phyloP scores from a whole-genome alignment of 306 rosid species.

The Dalbergia oliveri region DNA sequence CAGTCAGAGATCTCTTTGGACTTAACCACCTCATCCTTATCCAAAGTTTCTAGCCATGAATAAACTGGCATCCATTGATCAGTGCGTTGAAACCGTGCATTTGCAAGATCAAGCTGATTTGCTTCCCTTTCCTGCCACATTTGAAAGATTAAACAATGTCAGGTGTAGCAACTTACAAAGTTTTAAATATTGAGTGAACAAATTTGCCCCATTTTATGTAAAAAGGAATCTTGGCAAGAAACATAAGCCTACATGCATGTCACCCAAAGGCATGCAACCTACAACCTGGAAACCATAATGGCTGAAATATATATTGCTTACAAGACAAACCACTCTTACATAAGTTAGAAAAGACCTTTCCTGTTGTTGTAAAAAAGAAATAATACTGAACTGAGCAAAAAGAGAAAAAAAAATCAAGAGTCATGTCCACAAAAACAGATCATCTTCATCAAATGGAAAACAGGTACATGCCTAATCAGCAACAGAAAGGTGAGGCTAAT shows the following conservation, averaged over 20 bases:
- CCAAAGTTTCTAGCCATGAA: conserved; percentile 83
- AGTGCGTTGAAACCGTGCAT: conserved; percentile 88
- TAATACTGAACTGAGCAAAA: not conserved
- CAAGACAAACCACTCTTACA: not conserved
- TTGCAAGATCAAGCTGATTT: conserved; percentile 68
- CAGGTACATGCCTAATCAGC: not conserved
- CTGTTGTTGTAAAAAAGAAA: not conserved
- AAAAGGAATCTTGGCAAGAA: not conserved
- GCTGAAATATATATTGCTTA: not conserved
- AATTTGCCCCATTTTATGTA: not conserved
- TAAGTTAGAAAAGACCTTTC: not conserved
- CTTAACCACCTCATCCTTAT: conserved; percentile 83
- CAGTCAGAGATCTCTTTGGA: conserved; percentile 93
- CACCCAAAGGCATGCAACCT: conserved; percentile 24
- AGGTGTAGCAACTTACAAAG: not conserved
- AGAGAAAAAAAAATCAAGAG: not conserved
- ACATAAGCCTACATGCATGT: not conserved
- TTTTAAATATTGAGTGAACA: not conserved
- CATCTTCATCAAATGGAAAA: not conserved
- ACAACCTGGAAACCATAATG: not conserved
- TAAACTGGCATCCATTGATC: conserved; percentile 95
- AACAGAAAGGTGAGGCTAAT: not conserved
- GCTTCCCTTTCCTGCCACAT: conserved; percentile 68
- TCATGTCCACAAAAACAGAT: not conserved
- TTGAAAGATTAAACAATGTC: conserved; percentile 23